Percentiles rank a stretch among this genome's conserved stretches.
Evolutionary conservation across 345 rosid species (phyloP).

Genomic region (Acer campestre): DNA sequence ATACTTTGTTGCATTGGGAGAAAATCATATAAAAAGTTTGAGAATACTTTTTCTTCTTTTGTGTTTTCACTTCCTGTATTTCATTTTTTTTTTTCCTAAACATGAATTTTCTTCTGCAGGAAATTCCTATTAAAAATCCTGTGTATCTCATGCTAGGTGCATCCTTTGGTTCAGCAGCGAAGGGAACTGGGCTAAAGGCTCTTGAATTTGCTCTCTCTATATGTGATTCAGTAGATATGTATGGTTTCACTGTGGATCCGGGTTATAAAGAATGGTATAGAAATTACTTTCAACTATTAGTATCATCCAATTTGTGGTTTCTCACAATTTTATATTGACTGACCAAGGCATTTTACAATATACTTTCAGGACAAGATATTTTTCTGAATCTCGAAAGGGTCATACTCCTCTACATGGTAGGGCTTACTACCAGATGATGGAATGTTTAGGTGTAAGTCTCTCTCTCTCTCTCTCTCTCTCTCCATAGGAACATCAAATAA

Average conservation of each 20-base stretch:
- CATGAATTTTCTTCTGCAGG: conserved; percentile 52
- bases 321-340: conserved; percentile 5
- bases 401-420: conserved; percentile 98
- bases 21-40: background rate
- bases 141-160: conserved; percentile 94
- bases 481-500: background rate
- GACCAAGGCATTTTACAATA: conserved; percentile 8
- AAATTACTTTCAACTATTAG: conserved; percentile 4
- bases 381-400: conserved; percentile 94
- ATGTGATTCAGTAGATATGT: conserved; percentile 92
- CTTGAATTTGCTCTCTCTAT: conserved; percentile 91
- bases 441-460: conserved; percentile 88
- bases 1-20: background rate
- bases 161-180: conserved; percentile 97
- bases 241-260: conserved; percentile 97
- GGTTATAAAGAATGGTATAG: conserved; percentile 93
- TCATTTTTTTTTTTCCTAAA: background rate
- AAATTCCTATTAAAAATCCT: conserved; percentile 87
- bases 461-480: background rate
- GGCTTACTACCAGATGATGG: conserved; percentile 99
- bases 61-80: background rate
- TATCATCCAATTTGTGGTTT: background rate
- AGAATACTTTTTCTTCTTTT: background rate
- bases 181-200: conserved; percentile 97
- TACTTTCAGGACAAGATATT: conserved; percentile 87